These are phyloP conservation scores for Beverwykella pulmonaria DNA, from an alignment of 495 filamentous ascomycete genomes.

Conservation along the genomic window DNA sequence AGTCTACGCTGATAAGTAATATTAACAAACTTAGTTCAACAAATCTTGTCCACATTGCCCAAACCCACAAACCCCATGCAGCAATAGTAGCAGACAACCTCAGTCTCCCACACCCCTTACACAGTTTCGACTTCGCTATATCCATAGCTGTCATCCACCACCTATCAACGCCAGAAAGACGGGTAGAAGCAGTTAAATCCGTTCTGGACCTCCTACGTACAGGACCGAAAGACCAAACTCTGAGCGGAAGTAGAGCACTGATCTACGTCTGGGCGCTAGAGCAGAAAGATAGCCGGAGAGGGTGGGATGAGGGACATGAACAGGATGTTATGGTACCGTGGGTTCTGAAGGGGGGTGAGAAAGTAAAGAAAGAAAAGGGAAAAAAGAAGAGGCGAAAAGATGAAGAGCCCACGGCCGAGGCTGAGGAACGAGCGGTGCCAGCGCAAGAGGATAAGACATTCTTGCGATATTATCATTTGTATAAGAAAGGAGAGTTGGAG, in stretches of 20 bases:
- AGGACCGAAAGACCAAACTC: constrained; percentile 1
- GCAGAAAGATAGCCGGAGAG: constrained; percentile 83
- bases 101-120: constrained; percentile 66
- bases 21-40: constrained; percentile 54
- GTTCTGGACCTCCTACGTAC: constrained; percentile 67
- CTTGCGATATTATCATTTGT: constrained; percentile 94
- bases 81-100: constrained; percentile 73
- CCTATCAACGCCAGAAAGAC: constrained; percentile 77
- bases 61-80: constrained; percentile 62
- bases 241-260: constrained; percentile 55
- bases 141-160: constrained; percentile 96
- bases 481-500: constrained; percentile 83
- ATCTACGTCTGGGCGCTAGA: constrained; percentile 98
- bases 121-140: constrained; percentile 86
- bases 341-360: constrained; percentile 60
- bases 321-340: constrained; percentile 98
- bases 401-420: not conserved
- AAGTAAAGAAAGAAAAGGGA: constrained; percentile 36
- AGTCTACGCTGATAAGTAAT: not conserved
- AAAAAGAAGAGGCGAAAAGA: constrained; percentile 42
- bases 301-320: constrained; percentile 83
- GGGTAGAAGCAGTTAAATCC: constrained; percentile 70
- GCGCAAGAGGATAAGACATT: constrained; percentile 58
- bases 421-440: not conserved
- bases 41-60: constrained; percentile 75